Percentiles rank a stretch among this genome's conserved stretches.
Conservation (phyloP, 352 stramenopile genomes). For the Blastocystis sp. region DNA sequence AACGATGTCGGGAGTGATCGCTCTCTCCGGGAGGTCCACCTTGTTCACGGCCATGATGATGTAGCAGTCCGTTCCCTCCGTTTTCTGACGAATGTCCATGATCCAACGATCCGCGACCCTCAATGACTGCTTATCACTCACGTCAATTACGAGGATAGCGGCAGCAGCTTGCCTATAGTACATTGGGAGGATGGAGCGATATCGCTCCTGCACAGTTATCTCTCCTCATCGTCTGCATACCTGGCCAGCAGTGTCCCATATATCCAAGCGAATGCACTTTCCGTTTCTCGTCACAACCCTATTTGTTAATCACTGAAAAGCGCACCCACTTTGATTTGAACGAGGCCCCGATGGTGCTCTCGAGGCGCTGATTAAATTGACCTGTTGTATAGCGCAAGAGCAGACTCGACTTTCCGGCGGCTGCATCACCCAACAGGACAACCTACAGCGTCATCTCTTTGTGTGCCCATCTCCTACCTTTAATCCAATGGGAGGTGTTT, state of each 20-base stretch:
- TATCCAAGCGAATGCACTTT: constrained; percentile 48
- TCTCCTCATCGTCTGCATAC: background rate
- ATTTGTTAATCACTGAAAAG: background rate
- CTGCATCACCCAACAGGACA: constrained; percentile 60
- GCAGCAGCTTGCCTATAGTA: constrained; percentile 84
- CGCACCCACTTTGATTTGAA: constrained; percentile 60
- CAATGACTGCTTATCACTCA: constrained; percentile 79
- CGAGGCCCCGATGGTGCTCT: constrained; percentile 60
- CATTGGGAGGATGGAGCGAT: constrained; percentile 75
- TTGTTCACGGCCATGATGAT: constrained; percentile 67
- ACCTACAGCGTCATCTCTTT: constrained; percentile 5
- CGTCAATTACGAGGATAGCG: constrained; percentile 81
- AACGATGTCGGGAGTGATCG: background rate
- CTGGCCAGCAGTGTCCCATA: constrained; percentile 66
- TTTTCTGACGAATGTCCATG: constrained; percentile 61
- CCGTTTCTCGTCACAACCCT: constrained; percentile 4
- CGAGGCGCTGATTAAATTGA: constrained; percentile 38
- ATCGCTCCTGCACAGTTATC: constrained; percentile 27
- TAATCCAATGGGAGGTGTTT: constrained; percentile 21
- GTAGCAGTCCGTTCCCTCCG: constrained; percentile 36
- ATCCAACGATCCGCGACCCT: constrained; percentile 74
- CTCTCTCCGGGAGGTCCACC: constrained; percentile 31
- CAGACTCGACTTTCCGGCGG: constrained; percentile 60
- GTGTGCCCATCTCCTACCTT: constrained; percentile 1
- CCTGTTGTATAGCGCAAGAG: constrained; percentile 54